A percentile compares a stretch with the other conserved stretches of the same genome.
phyloP scores from a whole-genome alignment of 1,284 basidiomycete species.

The Heterobasidion annosum region DNA sequence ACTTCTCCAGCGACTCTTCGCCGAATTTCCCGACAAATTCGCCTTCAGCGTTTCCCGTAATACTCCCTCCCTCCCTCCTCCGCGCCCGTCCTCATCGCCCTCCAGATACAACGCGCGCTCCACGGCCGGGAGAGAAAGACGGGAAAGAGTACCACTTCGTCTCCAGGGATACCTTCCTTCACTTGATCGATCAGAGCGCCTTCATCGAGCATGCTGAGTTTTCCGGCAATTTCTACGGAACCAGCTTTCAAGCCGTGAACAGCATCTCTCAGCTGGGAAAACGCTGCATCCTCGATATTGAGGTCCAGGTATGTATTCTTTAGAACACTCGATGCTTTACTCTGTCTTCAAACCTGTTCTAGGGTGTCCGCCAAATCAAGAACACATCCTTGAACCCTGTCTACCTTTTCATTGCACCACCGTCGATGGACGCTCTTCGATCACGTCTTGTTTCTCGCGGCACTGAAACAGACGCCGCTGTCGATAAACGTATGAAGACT shows the following conservation, averaged over 20 bases:
- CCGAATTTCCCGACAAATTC: constrained; percentile 78
- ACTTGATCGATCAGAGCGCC: constrained; percentile 51
- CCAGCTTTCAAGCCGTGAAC: constrained; percentile 64
- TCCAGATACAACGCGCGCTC: constrained; percentile 85
- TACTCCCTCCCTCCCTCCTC: constrained; percentile 18
- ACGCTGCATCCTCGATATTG: constrained; percentile 93
- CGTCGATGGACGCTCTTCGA: constrained; percentile 61
- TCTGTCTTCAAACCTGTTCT: constrained; percentile 9
- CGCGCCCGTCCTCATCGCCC: constrained; percentile 6
- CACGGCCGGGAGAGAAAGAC: constrained; percentile 77
- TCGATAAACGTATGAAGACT: constrained; percentile 72
- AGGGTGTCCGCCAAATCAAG: constrained; percentile 91
- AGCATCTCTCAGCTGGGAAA: constrained; percentile 52
- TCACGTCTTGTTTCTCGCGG: constrained; percentile 71
- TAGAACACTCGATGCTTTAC: background rate
- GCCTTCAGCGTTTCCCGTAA: constrained; percentile 93
- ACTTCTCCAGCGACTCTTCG: constrained; percentile 79
- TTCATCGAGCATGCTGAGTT: constrained; percentile 81
- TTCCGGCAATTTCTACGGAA: constrained; percentile 91
- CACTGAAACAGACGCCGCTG: constrained; percentile 75
- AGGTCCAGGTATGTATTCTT: constrained; percentile 69
- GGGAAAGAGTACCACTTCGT: constrained; percentile 81
- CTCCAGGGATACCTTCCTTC: constrained; percentile 47
- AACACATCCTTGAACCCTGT: constrained; percentile 72
- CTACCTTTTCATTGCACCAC: constrained; percentile 92